These are phyloP conservation scores for Primulina huaijiensis DNA, from an alignment of 257 asterid species.

Conservation along the genomic window DNA sequence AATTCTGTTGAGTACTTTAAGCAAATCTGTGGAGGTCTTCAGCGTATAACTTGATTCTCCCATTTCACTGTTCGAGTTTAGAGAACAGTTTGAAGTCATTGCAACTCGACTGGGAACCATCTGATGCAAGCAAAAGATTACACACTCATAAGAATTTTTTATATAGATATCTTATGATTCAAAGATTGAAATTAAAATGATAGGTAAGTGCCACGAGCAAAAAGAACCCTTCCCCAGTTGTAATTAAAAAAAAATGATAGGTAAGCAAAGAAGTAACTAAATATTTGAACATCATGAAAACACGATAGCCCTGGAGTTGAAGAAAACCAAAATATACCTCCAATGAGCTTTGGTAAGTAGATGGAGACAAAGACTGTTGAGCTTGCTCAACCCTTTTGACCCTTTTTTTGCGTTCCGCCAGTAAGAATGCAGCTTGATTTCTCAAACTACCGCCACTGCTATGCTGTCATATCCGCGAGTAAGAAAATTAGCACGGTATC, in stretches of 20 bases:
- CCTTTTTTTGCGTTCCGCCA: slow-evolving; percentile 35
- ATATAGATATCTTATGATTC: not conserved
- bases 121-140: slow-evolving; percentile 35
- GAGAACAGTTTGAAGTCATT: slow-evolving; percentile 39
- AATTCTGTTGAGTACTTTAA: slow-evolving; percentile 71
- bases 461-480: slow-evolving; percentile 39
- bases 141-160: not conserved
- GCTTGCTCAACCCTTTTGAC: slow-evolving; percentile 34
- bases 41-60: slow-evolving; percentile 53
- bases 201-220: too few relatives aligned
- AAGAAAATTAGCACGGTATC: slow-evolving; percentile 19
- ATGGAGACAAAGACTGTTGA: slow-evolving; percentile 49
- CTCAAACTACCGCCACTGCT: slow-evolving; percentile 27
- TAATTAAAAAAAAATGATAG: not conserved
- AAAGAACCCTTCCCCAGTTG: too few relatives aligned
- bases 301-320: not conserved
- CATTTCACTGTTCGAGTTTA: slow-evolving; percentile 38
- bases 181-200: not conserved
- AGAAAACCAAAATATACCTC: slow-evolving; percentile 49
- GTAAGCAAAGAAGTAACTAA: not conserved
- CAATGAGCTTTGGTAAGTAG: slow-evolving; percentile 61
- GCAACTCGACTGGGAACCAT: slow-evolving; percentile 46
- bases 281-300: not conserved
- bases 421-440: slow-evolving; percentile 36
- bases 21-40: slow-evolving; percentile 76